Evolutionary conservation across 2,329 filamentous ascomycete genomes (phyloP).

Genomic region (Calonectria pteridis): DNA sequence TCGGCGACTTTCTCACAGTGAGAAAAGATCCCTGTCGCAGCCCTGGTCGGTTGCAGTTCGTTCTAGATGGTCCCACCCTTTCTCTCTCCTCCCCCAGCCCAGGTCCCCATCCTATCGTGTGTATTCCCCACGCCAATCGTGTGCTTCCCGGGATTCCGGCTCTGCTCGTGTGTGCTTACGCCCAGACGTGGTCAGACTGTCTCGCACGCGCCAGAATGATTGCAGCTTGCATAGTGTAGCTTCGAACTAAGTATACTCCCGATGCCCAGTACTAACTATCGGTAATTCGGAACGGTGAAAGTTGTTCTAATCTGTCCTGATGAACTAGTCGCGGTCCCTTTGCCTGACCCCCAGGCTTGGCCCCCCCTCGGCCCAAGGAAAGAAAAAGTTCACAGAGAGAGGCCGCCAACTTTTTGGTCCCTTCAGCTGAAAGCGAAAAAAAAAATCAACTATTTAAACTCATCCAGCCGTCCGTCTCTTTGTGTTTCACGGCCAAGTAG

Average conservation of each 20-base stretch:
- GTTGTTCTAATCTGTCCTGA: background rate
- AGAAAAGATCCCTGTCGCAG: background rate
- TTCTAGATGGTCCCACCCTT: background rate
- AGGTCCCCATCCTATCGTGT: background rate
- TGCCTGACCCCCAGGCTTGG: background rate
- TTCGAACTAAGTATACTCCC: background rate
- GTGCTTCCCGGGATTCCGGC: background rate
- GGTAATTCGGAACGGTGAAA: background rate
- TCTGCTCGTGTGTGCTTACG: background rate
- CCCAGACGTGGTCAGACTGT: background rate
- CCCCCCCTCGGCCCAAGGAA: background rate
- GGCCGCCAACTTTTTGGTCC: background rate
- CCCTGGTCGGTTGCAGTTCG: background rate
- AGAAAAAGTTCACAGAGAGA: background rate
- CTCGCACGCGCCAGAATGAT: background rate
- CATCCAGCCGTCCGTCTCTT: background rate
- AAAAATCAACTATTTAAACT: background rate
- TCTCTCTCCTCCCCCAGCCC: no score
- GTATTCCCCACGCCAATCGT: background rate
- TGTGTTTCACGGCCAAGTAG: constrained; percentile 29
- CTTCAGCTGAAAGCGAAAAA: background rate
- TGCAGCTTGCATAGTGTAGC: background rate
- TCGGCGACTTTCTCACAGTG: background rate
- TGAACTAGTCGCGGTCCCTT: background rate
- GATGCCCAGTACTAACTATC: background rate